Conservation (phyloP, 495 filamentous ascomycete species). For the Podospora comata region DNA sequence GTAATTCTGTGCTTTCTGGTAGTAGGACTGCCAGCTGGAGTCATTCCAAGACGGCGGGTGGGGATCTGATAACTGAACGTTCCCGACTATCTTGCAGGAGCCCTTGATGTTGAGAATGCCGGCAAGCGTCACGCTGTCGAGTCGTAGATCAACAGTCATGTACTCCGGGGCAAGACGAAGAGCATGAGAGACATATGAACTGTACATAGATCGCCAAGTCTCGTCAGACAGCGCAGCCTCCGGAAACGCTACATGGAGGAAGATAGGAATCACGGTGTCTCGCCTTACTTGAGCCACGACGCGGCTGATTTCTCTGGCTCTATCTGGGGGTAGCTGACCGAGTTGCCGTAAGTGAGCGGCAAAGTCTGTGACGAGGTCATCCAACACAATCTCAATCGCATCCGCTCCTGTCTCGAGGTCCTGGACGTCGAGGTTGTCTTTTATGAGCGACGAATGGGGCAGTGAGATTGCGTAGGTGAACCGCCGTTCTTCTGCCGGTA, state of each 20-base stretch:
- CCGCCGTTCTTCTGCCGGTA: slow-evolving; percentile 57
- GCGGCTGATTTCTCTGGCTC: slow-evolving; percentile 50
- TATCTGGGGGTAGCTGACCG: slow-evolving; percentile 44
- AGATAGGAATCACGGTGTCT: slow-evolving; percentile 60
- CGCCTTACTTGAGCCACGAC: slow-evolving; percentile 53
- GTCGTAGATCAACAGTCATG: slow-evolving; percentile 58
- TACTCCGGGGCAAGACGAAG: slow-evolving; percentile 67
- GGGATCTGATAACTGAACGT: slow-evolving; percentile 43
- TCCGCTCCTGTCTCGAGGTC: slow-evolving; percentile 64
- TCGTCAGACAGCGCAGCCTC: slow-evolving; percentile 27
- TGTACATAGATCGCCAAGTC: slow-evolving; percentile 45
- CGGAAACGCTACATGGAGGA: slow-evolving; percentile 58
- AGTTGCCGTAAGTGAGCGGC: slow-evolving; percentile 40
- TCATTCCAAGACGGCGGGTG: slow-evolving; percentile 55
- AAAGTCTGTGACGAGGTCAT: slow-evolving; percentile 43
- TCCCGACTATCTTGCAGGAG: slow-evolving; percentile 64
- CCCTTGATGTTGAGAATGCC: slow-evolving; percentile 53
- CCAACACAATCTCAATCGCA: slow-evolving; percentile 64
- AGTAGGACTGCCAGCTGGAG: slow-evolving; percentile 49
- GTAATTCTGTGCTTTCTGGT: slow-evolving; percentile 53
- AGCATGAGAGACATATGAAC: slow-evolving; percentile 57
- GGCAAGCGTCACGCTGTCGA: slow-evolving; percentile 44
- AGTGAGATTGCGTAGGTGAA: slow-evolving; percentile 65
- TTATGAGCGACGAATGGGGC: slow-evolving; percentile 52
- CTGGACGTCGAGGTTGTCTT: slow-evolving; percentile 49